These are phyloP conservation scores for Penicillium sp. DNA, from an alignment of 2,329 filamentous ascomycete species.

Conservation along the genomic window DNA sequence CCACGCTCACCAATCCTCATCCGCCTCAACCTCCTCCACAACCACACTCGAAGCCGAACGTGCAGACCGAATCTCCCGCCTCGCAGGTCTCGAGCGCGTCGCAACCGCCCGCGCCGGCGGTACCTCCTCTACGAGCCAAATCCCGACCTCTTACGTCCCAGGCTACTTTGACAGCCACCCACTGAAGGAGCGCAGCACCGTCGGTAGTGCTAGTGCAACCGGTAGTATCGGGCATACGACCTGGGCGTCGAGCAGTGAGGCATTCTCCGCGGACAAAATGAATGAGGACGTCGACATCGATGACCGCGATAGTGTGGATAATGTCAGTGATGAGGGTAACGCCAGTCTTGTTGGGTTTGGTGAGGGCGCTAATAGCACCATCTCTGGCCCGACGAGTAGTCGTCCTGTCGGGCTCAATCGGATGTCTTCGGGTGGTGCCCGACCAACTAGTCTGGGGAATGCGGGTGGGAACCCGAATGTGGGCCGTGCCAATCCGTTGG, in stretches of 20 bases:
- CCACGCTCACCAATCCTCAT: conserved; percentile 59
- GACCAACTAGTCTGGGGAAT: conserved; percentile 47
- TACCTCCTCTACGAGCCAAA: conserved; percentile 35
- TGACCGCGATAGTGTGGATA: conserved; percentile 65
- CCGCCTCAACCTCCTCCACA: conserved; percentile 61
- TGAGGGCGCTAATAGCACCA: conserved; percentile 84
- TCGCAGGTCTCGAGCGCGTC: conserved; percentile 87
- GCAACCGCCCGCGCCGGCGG: conserved; percentile 68
- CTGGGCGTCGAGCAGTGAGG: conserved; percentile 68
- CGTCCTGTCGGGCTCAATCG: conserved; percentile 57
- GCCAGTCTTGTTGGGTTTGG: conserved; percentile 89
- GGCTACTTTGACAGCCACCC: conserved; percentile 79
- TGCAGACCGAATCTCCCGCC: conserved; percentile 90
- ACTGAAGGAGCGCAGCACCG: conserved; percentile 81
- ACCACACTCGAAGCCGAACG: conserved; percentile 87
- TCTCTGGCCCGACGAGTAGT: conserved; percentile 75
- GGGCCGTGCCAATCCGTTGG: conserved; percentile 36
- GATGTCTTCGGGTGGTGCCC: conserved; percentile 36
- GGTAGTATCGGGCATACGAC: conserved; percentile 68
- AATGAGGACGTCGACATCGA: conserved; percentile 69
- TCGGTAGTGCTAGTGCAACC: conserved; percentile 87
- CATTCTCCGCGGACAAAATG: conserved; percentile 60
- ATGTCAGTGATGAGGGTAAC: conserved; percentile 82
- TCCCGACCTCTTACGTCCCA: conserved; percentile 52
- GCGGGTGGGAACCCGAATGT: conserved; percentile 44